These are phyloP conservation scores for Mycocentrospora acerina DNA, from an alignment of 2,329 filamentous ascomycete genomes.

Conservation along the genomic window DNA sequence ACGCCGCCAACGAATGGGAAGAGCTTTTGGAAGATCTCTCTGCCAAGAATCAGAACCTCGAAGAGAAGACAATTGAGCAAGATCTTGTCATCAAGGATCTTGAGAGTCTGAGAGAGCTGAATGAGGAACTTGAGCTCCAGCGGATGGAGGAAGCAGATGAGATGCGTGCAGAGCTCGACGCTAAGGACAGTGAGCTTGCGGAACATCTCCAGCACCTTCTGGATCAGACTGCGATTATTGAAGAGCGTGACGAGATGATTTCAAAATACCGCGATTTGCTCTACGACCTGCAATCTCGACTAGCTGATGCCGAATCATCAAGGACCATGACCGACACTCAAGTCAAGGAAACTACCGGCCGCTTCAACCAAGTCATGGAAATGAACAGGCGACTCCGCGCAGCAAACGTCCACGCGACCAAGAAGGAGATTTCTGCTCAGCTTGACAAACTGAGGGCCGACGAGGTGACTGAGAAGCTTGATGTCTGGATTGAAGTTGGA, in stretches of 20 bases:
- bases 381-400: constrained; percentile 91
- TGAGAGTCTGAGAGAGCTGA: constrained; percentile 86
- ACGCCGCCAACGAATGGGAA: constrained; percentile 83
- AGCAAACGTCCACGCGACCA: constrained; percentile 86
- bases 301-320: constrained; percentile 90
- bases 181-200: constrained; percentile 79
- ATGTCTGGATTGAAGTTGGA: constrained; percentile 55
- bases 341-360: constrained; percentile 83
- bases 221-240: constrained; percentile 76
- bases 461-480: constrained; percentile 83
- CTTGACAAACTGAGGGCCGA: constrained; percentile 83
- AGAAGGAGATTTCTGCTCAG: constrained; percentile 92
- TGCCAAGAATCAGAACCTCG: constrained; percentile 80
- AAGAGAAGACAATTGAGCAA: constrained; percentile 80
- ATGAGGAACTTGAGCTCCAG: constrained; percentile 91
- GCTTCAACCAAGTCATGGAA: constrained; percentile 93
- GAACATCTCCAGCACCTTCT: constrained; percentile 73
- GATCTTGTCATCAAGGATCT: constrained; percentile 81
- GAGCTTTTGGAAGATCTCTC: constrained; percentile 93
- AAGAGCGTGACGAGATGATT: constrained; percentile 88
- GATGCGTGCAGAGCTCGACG: constrained; percentile 89
- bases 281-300: constrained; percentile 76
- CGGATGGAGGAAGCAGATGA: constrained; percentile 93
- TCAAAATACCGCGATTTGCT: constrained; percentile 88
- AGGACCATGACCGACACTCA: constrained; percentile 91